Conservation (phyloP, 306 rosid species). For the Cucurbita argyrosperma region DNA sequence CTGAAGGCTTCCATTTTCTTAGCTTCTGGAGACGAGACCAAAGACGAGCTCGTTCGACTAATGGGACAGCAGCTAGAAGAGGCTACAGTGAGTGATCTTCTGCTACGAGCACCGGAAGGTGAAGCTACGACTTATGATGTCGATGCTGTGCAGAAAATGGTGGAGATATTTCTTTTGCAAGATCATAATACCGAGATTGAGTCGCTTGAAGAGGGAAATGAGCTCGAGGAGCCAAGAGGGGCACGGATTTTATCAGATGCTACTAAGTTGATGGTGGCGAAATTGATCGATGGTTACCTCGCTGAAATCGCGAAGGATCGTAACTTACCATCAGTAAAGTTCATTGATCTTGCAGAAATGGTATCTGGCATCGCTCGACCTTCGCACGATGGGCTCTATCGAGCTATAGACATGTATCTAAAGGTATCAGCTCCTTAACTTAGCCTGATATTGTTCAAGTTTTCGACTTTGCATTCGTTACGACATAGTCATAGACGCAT, state of each 20-base stretch:
- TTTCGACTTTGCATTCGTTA: too few relatives aligned
- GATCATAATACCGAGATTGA: constrained; percentile 50
- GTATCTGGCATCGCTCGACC: constrained; percentile 61
- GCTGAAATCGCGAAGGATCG: constrained; percentile 82
- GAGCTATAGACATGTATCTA: constrained; percentile 85
- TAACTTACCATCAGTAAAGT: constrained; percentile 40
- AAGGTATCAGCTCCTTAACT: constrained; percentile 39
- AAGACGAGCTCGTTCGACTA: constrained; percentile 48
- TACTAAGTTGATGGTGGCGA: constrained; percentile 85
- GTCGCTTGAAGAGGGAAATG: constrained; percentile 27
- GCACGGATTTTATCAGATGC: constrained; percentile 81
- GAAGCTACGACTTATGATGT: constrained; percentile 48
- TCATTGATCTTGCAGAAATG: constrained; percentile 65
- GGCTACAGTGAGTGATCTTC: constrained; percentile 69
- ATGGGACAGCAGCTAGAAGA: constrained; percentile 88
- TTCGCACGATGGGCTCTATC: constrained; percentile 74
- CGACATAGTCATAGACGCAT: not conserved
- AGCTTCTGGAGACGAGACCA: constrained; percentile 37
- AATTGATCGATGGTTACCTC: constrained; percentile 73
- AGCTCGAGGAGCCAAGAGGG: constrained; percentile 31
- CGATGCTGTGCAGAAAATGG: constrained; percentile 45
- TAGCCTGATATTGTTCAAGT: not conserved
- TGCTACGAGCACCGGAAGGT: constrained; percentile 48
- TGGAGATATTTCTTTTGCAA: constrained; percentile 47
- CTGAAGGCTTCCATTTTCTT: constrained; percentile 55